phyloP scores from a whole-genome alignment of 139 green algal species.

The Parachlorella kessleri region DNA sequence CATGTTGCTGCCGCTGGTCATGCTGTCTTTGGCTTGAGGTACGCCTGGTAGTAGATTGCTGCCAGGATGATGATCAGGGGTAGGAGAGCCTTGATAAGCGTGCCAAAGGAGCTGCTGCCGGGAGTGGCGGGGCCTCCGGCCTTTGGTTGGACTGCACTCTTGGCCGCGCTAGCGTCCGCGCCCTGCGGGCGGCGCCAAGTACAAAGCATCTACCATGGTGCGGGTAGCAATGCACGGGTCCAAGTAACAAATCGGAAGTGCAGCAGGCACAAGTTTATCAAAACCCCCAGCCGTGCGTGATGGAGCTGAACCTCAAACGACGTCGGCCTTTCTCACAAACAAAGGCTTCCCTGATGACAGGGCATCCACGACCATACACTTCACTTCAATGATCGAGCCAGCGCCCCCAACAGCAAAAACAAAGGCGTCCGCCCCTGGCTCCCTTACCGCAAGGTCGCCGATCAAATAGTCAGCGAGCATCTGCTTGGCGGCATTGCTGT shows the following conservation, averaged over 20 bases:
- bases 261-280: background rate
- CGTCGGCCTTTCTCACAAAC: background rate
- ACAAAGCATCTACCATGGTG: too few species aligned
- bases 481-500: conserved; percentile 80
- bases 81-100: conserved; percentile 41
- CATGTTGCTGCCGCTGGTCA: too few species aligned
- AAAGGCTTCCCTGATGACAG: too few species aligned
- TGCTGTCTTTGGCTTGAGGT: background rate
- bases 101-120: conserved; percentile 27
- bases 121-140: conserved; percentile 1
- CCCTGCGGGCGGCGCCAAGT: conserved; percentile 23
- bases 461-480: conserved; percentile 82
- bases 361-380: background rate
- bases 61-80: conserved; percentile 37
- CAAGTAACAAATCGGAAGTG: background rate
- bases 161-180: conserved; percentile 8
- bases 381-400: background rate
- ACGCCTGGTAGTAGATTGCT: conserved; percentile 8
- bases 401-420: too few species aligned
- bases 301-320: background rate
- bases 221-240: background rate
- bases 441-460: conserved; percentile 68
- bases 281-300: background rate
- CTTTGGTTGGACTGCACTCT: conserved; percentile 1
- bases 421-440: too few species aligned